A percentile compares a stretch with the other conserved stretches of the same genome.
Evolutionary conservation across 495 filamentous ascomycete species (phyloP).

Genomic region (Neurospora tetrasperma): DNA sequence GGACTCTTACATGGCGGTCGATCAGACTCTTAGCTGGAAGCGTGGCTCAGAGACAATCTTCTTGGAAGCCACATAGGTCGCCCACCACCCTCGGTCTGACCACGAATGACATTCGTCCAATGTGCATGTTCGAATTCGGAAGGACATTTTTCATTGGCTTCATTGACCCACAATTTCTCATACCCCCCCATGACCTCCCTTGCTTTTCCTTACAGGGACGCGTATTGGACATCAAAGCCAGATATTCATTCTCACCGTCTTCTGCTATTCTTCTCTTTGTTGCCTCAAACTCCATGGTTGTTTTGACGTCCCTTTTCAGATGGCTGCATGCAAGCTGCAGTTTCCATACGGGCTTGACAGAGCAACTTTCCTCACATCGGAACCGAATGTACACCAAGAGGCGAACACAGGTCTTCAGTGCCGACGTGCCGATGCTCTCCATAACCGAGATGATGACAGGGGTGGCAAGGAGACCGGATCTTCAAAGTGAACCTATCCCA

Average conservation of each 20-base stretch:
- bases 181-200: background rate
- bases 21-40: background rate
- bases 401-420: background rate
- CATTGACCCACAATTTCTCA: background rate
- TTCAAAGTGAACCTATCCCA: background rate
- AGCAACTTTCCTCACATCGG: background rate
- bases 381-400: background rate
- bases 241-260: background rate
- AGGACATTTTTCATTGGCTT: background rate
- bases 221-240: background rate
- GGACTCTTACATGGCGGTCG: background rate
- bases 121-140: background rate
- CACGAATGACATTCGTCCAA: background rate
- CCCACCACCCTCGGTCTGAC: background rate
- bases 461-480: background rate
- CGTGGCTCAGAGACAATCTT: background rate
- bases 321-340: conserved; percentile 3
- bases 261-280: background rate
- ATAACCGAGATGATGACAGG: background rate
- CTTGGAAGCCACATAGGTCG: background rate
- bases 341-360: background rate
- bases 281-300: background rate
- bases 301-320: background rate
- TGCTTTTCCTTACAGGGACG: background rate
- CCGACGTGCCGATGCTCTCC: background rate